Evolutionary conservation across 352 stramenopile genomes (phyloP).

Genomic region (Phytophthora niederhauseri): DNA sequence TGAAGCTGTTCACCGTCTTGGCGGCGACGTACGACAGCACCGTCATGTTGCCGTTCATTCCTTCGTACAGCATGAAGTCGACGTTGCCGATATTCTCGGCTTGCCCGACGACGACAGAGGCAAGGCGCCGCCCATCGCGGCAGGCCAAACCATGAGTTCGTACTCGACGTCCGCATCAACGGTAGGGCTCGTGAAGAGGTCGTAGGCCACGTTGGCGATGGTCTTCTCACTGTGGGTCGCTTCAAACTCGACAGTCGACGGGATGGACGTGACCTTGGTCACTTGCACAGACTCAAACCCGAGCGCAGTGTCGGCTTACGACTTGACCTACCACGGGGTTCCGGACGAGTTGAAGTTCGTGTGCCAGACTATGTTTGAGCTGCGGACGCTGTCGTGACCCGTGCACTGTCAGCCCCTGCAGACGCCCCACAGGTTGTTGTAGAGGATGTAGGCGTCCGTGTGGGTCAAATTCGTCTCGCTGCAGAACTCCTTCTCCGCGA

Average conservation of each 20-base stretch:
- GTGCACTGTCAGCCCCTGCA: slow-evolving; percentile 27
- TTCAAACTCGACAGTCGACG: slow-evolving; percentile 37
- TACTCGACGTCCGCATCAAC: slow-evolving; percentile 31
- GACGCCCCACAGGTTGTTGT: slow-evolving; percentile 46
- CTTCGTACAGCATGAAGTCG: slow-evolving; percentile 41
- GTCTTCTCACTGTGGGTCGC: slow-evolving; percentile 26
- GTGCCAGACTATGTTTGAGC: slow-evolving; percentile 6
- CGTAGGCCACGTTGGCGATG: slow-evolving; percentile 35
- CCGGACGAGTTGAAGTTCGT: slow-evolving; percentile 26
- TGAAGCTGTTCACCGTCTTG: slow-evolving; percentile 36
- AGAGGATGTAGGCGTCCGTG: slow-evolving; percentile 41
- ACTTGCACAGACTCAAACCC: slow-evolving; percentile 27
- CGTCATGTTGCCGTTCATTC: slow-evolving; percentile 42
- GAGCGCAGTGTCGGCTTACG: slow-evolving; percentile 32
- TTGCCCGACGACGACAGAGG: background rate
- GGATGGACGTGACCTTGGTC: slow-evolving; percentile 32
- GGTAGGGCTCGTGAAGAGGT: slow-evolving; percentile 43
- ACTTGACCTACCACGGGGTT: slow-evolving; percentile 29
- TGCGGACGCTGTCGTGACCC: too few relatives aligned
- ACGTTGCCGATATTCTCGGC: slow-evolving; percentile 19
- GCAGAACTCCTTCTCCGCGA: slow-evolving; percentile 28
- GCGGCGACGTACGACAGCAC: slow-evolving; percentile 42
- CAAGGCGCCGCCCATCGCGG: slow-evolving; percentile 32
- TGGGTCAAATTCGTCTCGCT: slow-evolving; percentile 34
- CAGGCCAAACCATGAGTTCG: slow-evolving; percentile 50